Base-by-base conservation (phyloP, 148 eudicot species). In the Amaranthus palmeri region DNA sequence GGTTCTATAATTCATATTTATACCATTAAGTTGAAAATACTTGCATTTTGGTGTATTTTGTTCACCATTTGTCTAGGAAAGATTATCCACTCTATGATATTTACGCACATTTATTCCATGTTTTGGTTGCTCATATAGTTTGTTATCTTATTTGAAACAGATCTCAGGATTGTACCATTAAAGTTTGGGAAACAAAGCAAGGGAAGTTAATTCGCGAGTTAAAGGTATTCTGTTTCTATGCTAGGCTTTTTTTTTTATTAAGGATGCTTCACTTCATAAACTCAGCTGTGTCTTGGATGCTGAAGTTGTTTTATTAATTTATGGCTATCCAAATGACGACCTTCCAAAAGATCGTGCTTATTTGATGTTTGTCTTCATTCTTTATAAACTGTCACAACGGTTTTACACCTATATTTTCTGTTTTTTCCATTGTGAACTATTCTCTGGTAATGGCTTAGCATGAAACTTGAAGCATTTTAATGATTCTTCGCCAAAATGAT, bases 111-210 rank as follows among this genome's bases (percentile, higher is more conserved):
- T 25, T 25, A 25, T 25, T 25, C 13, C 25, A 17, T 40, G 3
- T 44, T 46, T 74, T 70, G 64, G 53, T 53, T 49, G 53, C 73
- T 74, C 68, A 43, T n/a, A 67, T 46, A 55, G 7, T 53, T 18
- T 48, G 70, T 81, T 55, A 12, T 69, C 40, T 79, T 65, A 15
- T 54, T 49, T 78, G 62, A 70, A 78, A 74, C 91, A 93, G 98
- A 54, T 93, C 98, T 72, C 97, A 91, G 78, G 98, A 93, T 78
- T 93, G 96, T 72, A 87, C 96, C 11, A 93, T 93, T 63, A 93
- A 93, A 80, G 91, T 91, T 49, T 93, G 98, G 98, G 96, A 93
- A 81, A 87, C 98, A 46, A 70, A 86, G 61, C 84, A 87, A 73
- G 98, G 98, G 74, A 93, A 89, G 83, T 74, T 93, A 77, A 91